These are phyloP conservation scores for Jimgerdemannia lactiflua DNA, from an alignment of 192 early-diverging fungal species.

Conservation along the genomic window DNA sequence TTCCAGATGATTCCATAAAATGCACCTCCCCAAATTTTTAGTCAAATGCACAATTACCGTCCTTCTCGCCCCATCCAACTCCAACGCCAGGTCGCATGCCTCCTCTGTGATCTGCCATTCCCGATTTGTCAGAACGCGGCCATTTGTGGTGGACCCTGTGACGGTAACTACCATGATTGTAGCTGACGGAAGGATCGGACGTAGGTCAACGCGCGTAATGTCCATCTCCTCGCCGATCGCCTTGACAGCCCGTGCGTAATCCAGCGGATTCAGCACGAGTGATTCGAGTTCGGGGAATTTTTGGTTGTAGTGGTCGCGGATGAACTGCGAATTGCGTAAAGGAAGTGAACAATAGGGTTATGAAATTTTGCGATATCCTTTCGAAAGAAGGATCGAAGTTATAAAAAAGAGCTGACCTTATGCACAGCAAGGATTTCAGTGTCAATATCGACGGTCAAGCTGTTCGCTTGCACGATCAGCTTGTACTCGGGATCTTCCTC, in stretches of 20 bases:
- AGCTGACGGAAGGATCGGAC: slow-evolving; percentile 74
- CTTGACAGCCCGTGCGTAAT: slow-evolving; percentile 86
- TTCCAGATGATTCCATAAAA: too few relatives aligned
- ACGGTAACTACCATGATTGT: slow-evolving; percentile 92
- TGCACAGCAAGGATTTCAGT: slow-evolving; percentile 87
- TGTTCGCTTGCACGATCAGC: slow-evolving; percentile 83
- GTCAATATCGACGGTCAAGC: slow-evolving; percentile 80
- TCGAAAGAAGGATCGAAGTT: slow-evolving; percentile 5
- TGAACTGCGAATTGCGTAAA: slow-evolving; percentile 49
- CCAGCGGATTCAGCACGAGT: slow-evolving; percentile 82
- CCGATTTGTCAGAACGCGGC: slow-evolving; percentile 54
- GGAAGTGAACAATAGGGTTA: slow-evolving; percentile 5
- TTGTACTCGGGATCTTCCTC: slow-evolving; percentile 90
- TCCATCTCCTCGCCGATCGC: slow-evolving; percentile 79
- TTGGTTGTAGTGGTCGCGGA: slow-evolving; percentile 85
- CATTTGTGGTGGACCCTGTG: slow-evolving; percentile 83
- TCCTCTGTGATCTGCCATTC: slow-evolving; percentile 67
- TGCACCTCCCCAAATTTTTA: neutral
- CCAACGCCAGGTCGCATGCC: slow-evolving; percentile 76
- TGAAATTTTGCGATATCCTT: too few relatives aligned
- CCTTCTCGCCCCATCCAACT: slow-evolving; percentile 66
- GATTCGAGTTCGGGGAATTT: slow-evolving; percentile 93
- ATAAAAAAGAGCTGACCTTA: slow-evolving; percentile 50
- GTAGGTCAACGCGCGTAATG: slow-evolving; percentile 76
- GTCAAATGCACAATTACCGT: slow-evolving; percentile 37